Conservation (phyloP, 2,329 filamentous ascomycete species). For the Epichloe festucae region DNA sequence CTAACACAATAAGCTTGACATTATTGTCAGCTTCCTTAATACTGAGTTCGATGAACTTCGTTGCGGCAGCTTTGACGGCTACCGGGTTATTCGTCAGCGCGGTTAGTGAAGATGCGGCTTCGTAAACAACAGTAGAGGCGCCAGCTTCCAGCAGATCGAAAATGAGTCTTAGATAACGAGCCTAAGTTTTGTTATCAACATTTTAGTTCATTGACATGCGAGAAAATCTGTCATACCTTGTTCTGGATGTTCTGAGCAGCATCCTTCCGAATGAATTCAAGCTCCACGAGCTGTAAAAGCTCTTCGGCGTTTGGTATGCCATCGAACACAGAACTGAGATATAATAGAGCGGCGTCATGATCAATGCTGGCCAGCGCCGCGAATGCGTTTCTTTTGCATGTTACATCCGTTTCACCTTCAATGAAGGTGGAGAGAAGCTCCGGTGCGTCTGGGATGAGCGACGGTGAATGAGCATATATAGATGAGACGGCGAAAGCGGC, state of each 20-base stretch:
- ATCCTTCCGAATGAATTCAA: conserved; percentile 97
- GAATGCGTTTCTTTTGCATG: conserved; percentile 97
- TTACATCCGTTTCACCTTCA: conserved; percentile 79
- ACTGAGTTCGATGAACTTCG: conserved; percentile 91
- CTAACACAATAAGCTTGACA: conserved; percentile 94
- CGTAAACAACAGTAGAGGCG: conserved; percentile 91
- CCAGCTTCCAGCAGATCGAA: conserved; percentile 92
- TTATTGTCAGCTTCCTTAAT: conserved; percentile 99
- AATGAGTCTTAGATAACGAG: conserved; percentile 83
- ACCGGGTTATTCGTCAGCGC: conserved; percentile 92
- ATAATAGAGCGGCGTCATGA: conserved; percentile 83
- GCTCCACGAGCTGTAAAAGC: conserved; percentile 79
- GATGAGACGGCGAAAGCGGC: conserved; percentile 90
- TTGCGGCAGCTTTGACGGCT: conserved; percentile 89
- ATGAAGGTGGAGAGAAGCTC: conserved; percentile 86
- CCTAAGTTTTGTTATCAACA: conserved; percentile 31
- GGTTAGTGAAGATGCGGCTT: conserved; percentile 89
- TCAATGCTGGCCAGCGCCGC: conserved; percentile 81
- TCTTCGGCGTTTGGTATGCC: conserved; percentile 91
- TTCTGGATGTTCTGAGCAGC: conserved; percentile 89
- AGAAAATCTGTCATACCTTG: conserved; percentile 46
- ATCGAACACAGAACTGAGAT: conserved; percentile 81
- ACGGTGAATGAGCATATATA: conserved; percentile 81
- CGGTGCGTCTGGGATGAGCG: conserved; percentile 86
- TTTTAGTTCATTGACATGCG: conserved; percentile 14